These are phyloP conservation scores for Jamesozyma gamospora DNA, from an alignment of 805 yeast species.

Conservation along the genomic window DNA sequence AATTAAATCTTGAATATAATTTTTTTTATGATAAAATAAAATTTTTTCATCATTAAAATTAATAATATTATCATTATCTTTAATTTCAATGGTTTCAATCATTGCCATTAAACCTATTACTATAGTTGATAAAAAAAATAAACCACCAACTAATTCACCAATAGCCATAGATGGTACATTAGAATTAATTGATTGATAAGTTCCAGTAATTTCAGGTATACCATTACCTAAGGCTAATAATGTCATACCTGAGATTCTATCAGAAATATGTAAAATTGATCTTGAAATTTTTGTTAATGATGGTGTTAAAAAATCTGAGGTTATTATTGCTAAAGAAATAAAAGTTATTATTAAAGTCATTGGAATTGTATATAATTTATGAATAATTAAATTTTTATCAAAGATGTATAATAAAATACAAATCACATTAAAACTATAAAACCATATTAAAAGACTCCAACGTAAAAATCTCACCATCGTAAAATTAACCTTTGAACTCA, in stretches of 20 bases:
- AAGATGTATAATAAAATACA: neutral
- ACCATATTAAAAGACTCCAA: slow-evolving; percentile 1
- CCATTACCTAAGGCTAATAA: slow-evolving; percentile 87
- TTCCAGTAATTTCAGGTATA: slow-evolving; percentile 78
- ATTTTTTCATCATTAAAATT: neutral
- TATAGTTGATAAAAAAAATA: slow-evolving; percentile 69
- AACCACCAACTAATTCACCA: slow-evolving; percentile 88
- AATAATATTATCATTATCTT: neutral
- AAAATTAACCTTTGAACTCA: too few relatives aligned
- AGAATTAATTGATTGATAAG: slow-evolving; percentile 68
- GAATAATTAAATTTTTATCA: neutral
- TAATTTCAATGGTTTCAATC: slow-evolving; percentile 4
- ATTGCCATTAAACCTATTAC: slow-evolving; percentile 74
- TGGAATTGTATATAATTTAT: slow-evolving; percentile 12
- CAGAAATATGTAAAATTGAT: slow-evolving; percentile 48
- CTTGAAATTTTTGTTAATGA: slow-evolving; percentile 59
- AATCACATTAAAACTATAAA: slow-evolving; percentile 6
- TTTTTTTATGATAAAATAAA: slow-evolving; percentile 25
- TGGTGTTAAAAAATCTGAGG: slow-evolving; percentile 76
- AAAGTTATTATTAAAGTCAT: slow-evolving; percentile 36
- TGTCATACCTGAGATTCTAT: slow-evolving; percentile 76
- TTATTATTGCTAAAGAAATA: slow-evolving; percentile 60
- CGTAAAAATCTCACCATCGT: neutral
- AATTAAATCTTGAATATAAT: slow-evolving; percentile 51
- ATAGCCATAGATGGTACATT: slow-evolving; percentile 72